Evolutionary conservation across 192 early-diverging fungal species (phyloP).

Genomic region (Coemansia sp.): DNA sequence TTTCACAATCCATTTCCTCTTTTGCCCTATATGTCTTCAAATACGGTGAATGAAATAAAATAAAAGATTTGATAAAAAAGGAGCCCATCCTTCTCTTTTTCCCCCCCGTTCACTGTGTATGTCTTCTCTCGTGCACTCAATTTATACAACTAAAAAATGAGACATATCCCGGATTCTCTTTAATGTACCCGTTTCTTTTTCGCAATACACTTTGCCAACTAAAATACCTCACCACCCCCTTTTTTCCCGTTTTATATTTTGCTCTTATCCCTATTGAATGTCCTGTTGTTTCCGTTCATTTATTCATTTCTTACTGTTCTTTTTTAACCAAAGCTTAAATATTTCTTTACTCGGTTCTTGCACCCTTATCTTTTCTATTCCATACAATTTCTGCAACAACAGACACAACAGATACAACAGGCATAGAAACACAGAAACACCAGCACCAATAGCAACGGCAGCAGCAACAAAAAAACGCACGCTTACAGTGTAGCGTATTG

Average conservation of each 20-base stretch:
- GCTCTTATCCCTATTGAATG: no score
- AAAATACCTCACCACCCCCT: no score
- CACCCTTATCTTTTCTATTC: neutral
- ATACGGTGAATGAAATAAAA: neutral
- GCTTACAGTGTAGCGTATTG: no score
- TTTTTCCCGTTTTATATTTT: no score
- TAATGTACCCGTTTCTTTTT: neutral
- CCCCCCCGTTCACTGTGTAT: neutral
- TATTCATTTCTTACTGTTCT: conserved; percentile 2
- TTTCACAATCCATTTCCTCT: no score
- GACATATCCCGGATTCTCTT: no score
- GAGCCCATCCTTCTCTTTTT: neutral
- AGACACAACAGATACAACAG: no score
- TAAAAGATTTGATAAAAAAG: neutral
- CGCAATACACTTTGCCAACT: no score
- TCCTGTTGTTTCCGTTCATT: neutral
- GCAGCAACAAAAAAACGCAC: no score
- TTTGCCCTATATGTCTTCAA: neutral
- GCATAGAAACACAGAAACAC: no score
- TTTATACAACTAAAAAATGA: neutral
- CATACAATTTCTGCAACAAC: neutral
- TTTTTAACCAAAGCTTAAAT: conserved; percentile 11
- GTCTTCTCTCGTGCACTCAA: neutral
- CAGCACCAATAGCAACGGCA: no score
- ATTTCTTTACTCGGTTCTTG: neutral